Conservation (phyloP, 495 filamentous ascomycete species). For the Cladorrhinum samala region DNA sequence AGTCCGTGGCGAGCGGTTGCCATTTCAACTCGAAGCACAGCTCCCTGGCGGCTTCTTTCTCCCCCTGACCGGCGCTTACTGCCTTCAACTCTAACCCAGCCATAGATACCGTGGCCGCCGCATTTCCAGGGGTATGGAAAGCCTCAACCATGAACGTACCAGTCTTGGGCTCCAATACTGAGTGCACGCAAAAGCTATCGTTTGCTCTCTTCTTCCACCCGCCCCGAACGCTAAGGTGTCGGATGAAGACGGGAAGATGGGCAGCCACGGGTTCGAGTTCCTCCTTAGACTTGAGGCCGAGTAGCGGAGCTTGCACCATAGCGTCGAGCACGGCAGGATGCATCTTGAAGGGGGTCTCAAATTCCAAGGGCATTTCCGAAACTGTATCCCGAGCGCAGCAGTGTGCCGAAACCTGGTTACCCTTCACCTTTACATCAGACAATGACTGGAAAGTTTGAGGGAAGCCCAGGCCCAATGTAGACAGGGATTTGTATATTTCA, state of each 20-base stretch:
- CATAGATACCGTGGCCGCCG: constrained; percentile 25
- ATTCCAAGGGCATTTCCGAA: constrained; percentile 40
- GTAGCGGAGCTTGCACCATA: constrained; percentile 35
- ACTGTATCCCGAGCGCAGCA: constrained; percentile 41
- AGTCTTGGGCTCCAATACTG: constrained; percentile 20
- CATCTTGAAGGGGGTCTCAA: constrained; percentile 38
- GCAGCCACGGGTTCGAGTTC: constrained; percentile 1
- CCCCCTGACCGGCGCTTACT: constrained; percentile 3
- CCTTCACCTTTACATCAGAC: constrained; percentile 27
- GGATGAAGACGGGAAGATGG: constrained; percentile 24
- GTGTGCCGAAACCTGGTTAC: constrained; percentile 26
- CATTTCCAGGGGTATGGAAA: constrained; percentile 23
- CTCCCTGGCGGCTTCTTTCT: constrained; percentile 20
- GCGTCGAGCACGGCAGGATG: constrained; percentile 44
- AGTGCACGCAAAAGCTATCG: constrained; percentile 27
- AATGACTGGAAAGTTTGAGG: constrained; percentile 37
- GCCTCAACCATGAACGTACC: constrained; percentile 26
- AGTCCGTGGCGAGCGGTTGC: constrained; percentile 23
- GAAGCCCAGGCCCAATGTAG: constrained; percentile 25
- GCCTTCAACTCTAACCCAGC: constrained; percentile 24
- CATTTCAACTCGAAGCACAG: constrained; percentile 40
- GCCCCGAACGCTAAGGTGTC: constrained; percentile 22
- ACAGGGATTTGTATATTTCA: constrained; percentile 16
- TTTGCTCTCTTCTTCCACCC: constrained; percentile 23
- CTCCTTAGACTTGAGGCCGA: constrained; percentile 17